Percentiles rank a stretch among this genome's conserved stretches.
phyloP scores from a whole-genome alignment of 805 yeast species.

The Teunomyces cretensis region DNA sequence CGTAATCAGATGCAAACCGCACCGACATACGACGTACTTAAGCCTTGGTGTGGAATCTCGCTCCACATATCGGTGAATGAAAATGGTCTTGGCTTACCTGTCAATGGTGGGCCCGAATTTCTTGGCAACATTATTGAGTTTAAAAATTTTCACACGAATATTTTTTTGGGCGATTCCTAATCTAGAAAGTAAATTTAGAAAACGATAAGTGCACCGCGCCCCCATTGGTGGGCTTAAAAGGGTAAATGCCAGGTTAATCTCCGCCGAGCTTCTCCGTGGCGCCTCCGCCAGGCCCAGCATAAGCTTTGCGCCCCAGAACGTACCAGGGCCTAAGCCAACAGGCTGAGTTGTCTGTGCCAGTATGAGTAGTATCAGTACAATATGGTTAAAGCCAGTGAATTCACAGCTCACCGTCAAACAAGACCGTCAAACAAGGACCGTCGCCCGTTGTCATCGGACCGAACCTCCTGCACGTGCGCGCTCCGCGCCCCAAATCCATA shows the following conservation, averaged over 20 bases:
- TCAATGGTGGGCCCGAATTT: not conserved
- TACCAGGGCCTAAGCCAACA: too few relatives aligned
- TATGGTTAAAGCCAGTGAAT: too few relatives aligned
- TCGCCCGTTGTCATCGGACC: too few relatives aligned
- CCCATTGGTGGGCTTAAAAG: not conserved
- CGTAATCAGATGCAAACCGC: not conserved
- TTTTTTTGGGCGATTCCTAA: not conserved
- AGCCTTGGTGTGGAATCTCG: not conserved
- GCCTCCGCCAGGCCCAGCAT: too few relatives aligned
- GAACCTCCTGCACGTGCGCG: too few relatives aligned
- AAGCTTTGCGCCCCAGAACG: too few relatives aligned
- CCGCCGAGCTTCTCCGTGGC: too few relatives aligned
- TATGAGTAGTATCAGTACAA: too few relatives aligned
- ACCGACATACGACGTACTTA: not conserved
- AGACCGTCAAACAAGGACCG: too few relatives aligned
- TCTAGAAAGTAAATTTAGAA: not conserved
- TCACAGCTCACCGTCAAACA: too few relatives aligned
- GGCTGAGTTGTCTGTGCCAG: too few relatives aligned
- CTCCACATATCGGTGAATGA: slow-evolving; percentile 1
- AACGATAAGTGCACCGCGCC: not conserved
- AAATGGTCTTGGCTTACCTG: slow-evolving; percentile 4
- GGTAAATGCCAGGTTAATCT: not conserved
- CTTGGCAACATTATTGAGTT: not conserved
- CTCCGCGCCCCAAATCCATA: too few relatives aligned
- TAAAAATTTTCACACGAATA: not conserved